Conservation (phyloP, 176 grass and related monocot genomes). For the Luzula sylvatica region DNA sequence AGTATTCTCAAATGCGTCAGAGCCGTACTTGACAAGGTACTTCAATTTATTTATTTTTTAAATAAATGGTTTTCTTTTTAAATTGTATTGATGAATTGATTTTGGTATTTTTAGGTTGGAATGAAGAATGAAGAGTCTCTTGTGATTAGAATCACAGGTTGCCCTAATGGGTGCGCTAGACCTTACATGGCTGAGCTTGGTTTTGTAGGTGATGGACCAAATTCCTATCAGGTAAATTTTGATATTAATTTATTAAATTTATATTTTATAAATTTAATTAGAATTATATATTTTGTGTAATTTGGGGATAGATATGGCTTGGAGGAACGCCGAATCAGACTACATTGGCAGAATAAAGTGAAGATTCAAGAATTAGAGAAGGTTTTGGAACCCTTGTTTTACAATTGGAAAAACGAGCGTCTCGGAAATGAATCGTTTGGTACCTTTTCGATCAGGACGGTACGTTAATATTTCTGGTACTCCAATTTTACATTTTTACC, state of each 20-base stretch:
- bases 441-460: constrained; percentile 51
- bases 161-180: constrained; percentile 90
- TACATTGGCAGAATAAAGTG: constrained; percentile 79
- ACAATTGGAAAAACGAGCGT: constrained; percentile 54
- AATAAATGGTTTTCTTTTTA: no score
- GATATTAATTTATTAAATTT: no score
- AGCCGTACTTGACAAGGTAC: constrained; percentile 79
- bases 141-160: constrained; percentile 90
- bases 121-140: constrained; percentile 58
- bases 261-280: no score
- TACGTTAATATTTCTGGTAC: constrained; percentile 25
- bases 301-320: constrained; percentile 72
- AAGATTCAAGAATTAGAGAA: constrained; percentile 93
- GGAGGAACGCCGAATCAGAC: constrained; percentile 89
- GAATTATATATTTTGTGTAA: constrained; percentile 9
- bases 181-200: constrained; percentile 99
- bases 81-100: no score
- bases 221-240: constrained; percentile 88
- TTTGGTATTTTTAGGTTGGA: constrained; percentile 47
- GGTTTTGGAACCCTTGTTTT: constrained; percentile 87
- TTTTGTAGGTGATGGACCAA: constrained; percentile 95
- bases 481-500: not conserved
- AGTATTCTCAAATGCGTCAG: constrained; percentile 72
- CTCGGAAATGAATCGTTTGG: constrained; percentile 88
- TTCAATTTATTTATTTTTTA: not conserved